phyloP scores from a whole-genome alignment of 441 rosid species.

The Populus hybrid region DNA sequence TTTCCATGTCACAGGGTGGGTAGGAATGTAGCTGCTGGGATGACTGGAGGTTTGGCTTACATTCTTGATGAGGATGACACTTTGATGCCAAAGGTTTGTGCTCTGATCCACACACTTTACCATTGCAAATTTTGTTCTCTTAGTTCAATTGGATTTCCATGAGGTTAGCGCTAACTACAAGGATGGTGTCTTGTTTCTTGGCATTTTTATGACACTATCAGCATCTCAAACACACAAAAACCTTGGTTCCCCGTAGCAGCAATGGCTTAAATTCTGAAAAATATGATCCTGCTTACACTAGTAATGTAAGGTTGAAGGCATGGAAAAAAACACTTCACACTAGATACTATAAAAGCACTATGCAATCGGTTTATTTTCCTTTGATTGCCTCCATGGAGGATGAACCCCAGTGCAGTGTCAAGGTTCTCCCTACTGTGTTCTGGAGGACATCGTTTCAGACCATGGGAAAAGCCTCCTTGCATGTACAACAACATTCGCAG shows the following conservation, averaged over 20 bases:
- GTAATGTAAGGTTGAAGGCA: not conserved
- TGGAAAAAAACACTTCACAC: not conserved
- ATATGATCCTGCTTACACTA: not conserved
- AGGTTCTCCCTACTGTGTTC: not conserved
- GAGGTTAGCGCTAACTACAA: not conserved
- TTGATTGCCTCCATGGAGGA: not conserved
- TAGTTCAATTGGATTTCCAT: not conserved
- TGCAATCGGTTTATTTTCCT: not conserved
- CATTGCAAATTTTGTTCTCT: not conserved
- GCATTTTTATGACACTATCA: not conserved
- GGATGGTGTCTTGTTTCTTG: not conserved
- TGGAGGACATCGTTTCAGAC: not conserved
- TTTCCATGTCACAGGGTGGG: slow-evolving; percentile 68
- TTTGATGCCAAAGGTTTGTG: slow-evolving; percentile 79
- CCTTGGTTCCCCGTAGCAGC: not conserved
- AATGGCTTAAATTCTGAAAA: not conserved
- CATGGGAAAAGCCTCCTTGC: not conserved
- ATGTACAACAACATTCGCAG: not conserved
- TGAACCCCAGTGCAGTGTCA: not conserved
- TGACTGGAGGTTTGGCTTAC: slow-evolving; percentile 97
- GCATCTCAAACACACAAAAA: not conserved
- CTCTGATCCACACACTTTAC: not conserved
- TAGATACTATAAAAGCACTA: not conserved
- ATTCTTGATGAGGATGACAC: slow-evolving; percentile 85
- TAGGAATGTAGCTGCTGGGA: slow-evolving; percentile 95